Base-by-base conservation (phyloP, 192 early-diverging fungal species). In the Rhizoclosmatium globosum region DNA sequence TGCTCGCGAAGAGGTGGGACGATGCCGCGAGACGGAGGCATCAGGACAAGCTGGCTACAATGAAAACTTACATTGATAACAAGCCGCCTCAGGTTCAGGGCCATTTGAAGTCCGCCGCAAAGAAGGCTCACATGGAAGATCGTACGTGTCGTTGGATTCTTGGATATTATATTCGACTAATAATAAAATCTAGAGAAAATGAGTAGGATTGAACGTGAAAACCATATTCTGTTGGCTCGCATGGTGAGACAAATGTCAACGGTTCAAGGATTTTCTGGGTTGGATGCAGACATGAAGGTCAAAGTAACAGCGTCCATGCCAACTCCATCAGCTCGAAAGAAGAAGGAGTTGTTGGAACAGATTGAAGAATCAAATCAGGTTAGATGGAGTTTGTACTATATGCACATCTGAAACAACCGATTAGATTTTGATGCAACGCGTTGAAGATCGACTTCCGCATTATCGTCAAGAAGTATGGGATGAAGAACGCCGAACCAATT, bases 1-100 rank as follows among this genome's bases (percentile, higher is more conserved):
- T 88, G 21, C 79, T 88, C 4, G 87, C 87, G 11, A 88, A 88
- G 56, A 58, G 79, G 53, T 88, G 87, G 87, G 87, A 88, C 66
- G 85, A 88, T 68, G 79, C 74, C 3, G 83, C 84, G 7, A 44
- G 79, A 7, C 71, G 57, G 38, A 74, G 77, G 41, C 87, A 88
- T 76, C 74, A 58, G 7, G 78, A 85, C n/a, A 88, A 88, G 69
- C 61, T 88, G 17, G 79, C 75, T 13, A 86, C 83, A 64, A 88
- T 88, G 80, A 82, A 80, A 70, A 72, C 85, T 1, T 67, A 68
- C 21, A 81, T 88, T 53, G 87, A 88, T 71, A 84, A 83, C 56
- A 64, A 47, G 2, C 77, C 80, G 31, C 81, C 87, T 13, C 72
- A 75, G 47, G 77, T 71, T 46, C 84, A 77, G 56, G 77, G 78